Evolutionary conservation across 2,329 filamentous ascomycete genomes (phyloP).

Genomic region (Aspergillus puulaauensis): DNA sequence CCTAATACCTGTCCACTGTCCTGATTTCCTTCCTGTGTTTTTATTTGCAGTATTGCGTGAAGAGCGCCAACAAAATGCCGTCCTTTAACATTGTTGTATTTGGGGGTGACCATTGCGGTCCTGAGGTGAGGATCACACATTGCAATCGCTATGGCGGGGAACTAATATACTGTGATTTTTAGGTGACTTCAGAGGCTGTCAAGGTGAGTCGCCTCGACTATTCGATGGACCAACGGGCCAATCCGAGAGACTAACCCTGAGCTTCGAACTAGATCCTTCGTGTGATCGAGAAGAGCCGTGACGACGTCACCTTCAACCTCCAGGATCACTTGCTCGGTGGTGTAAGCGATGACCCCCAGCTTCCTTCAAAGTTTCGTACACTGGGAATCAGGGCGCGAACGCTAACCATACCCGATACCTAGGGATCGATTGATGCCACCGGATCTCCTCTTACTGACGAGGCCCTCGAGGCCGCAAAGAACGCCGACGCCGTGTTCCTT

Average conservation of each 20-base stretch:
- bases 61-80: constrained; percentile 54
- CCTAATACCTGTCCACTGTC: not conserved
- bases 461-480: constrained; percentile 78
- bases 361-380: not conserved
- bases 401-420: not conserved
- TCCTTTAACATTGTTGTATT: constrained; percentile 78
- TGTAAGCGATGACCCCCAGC: constrained; percentile 54
- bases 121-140: constrained; percentile 62
- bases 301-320: constrained; percentile 80
- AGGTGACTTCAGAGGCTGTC: constrained; percentile 81
- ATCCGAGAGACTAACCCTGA: not conserved
- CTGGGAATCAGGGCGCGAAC: not conserved
- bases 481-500: constrained; percentile 84
- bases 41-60: constrained; percentile 5
- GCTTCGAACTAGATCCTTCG: constrained; percentile 64
- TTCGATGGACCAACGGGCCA: not conserved
- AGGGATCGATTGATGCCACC: constrained; percentile 86
- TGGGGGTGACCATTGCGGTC: constrained; percentile 80
- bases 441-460: constrained; percentile 78
- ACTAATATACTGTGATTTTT: constrained; percentile 13
- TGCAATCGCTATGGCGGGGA: not conserved
- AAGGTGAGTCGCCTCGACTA: constrained; percentile 59
- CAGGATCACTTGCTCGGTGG: constrained; percentile 88
- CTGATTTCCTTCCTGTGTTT: not conserved
- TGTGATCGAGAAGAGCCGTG: constrained; percentile 69